Conservation (phyloP, 139 green algal species). For the Micractinium sp. region DNA sequence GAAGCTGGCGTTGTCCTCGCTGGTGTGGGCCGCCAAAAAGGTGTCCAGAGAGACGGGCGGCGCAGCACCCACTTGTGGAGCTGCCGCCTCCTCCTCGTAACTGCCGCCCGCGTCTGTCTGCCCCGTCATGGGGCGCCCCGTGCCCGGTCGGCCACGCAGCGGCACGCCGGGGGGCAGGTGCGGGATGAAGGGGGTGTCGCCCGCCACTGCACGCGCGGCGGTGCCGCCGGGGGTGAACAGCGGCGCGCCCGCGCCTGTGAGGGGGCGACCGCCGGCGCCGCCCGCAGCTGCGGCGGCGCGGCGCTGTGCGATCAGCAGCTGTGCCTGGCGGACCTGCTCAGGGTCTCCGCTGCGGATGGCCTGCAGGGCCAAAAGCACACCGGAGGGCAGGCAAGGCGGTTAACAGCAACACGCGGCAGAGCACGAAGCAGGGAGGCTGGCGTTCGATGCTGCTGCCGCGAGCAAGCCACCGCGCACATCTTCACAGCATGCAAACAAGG, state of each 20-base stretch:
- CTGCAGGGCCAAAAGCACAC: neutral
- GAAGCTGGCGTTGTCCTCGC: slow-evolving; percentile 91
- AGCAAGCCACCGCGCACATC: neutral
- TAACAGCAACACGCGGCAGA: neutral
- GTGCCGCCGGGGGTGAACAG: slow-evolving; percentile 40
- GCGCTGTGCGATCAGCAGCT: slow-evolving; percentile 84
- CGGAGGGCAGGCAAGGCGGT: neutral
- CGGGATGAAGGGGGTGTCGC: slow-evolving; percentile 50
- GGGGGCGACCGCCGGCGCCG: slow-evolving; percentile 19
- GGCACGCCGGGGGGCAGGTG: neutral
- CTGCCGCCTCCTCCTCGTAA: neutral
- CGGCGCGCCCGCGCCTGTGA: slow-evolving; percentile 1
- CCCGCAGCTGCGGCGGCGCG: slow-evolving; percentile 56
- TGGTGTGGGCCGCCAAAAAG: slow-evolving; percentile 76
- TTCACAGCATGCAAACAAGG: neutral
- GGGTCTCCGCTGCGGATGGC: slow-evolving; percentile 79
- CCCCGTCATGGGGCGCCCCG: neutral
- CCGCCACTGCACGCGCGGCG: neutral
- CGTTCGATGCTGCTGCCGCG: neutral
- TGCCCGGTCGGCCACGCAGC: neutral
- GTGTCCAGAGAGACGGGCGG: slow-evolving; percentile 68
- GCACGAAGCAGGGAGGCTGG: neutral
- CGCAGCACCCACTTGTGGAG: neutral
- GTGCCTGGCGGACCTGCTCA: slow-evolving; percentile 69
- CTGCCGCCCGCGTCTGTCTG: neutral